Evolutionary conservation across 108 stramenopile species (phyloP), one percentile per base, ranked within the genome.

Genomic region (Bacterosira constricta): DNA sequence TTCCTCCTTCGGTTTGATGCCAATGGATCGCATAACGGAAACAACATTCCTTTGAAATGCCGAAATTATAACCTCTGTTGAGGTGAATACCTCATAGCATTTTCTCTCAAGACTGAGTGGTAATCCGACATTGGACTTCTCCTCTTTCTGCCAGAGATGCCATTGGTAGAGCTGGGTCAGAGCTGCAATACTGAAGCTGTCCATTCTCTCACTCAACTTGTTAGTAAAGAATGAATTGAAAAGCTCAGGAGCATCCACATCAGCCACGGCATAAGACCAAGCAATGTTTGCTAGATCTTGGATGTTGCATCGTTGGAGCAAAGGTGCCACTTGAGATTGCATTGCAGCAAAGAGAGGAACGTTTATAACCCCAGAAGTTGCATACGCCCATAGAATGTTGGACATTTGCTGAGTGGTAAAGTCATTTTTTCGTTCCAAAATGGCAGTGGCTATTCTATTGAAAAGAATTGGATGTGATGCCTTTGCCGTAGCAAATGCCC

Each of bases 1-100:
- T 39, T 69, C 69, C 29, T 69, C 69, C 17, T 46, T 11, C 42
- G 44, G 55, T 1, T 44, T 27, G 7, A 69, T 20, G 27, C 44
- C 26, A 21, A 69, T 69, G 10, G 56, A 44, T n/a, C n/a, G 13
- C 42, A 44, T 2, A 4, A 44, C 42, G 17, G 13, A 13, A 44
- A 44, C 5, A 44, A 44, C 42, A 44, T 44, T 17, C 2, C 17
- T 17, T 44, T 44, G 42, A 2, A 44, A 44, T n/a, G 5, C 42
- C 2, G 42, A 44, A 17, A 17, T 2, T 4, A 2, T 13, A 2
- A 44, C 5, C 42, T 17, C 17, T 13, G 2, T 17, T 1, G 17
- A 44, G 42, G 17, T 5, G 5, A 44, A 44, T 44, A 17, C 42
- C 17, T 44, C 42, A 6, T 44, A 44, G 42, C 42, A 44, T n/a